phyloP scores from a whole-genome alignment of 495 filamentous ascomycete species.

The Penicillium pancosmium region DNA sequence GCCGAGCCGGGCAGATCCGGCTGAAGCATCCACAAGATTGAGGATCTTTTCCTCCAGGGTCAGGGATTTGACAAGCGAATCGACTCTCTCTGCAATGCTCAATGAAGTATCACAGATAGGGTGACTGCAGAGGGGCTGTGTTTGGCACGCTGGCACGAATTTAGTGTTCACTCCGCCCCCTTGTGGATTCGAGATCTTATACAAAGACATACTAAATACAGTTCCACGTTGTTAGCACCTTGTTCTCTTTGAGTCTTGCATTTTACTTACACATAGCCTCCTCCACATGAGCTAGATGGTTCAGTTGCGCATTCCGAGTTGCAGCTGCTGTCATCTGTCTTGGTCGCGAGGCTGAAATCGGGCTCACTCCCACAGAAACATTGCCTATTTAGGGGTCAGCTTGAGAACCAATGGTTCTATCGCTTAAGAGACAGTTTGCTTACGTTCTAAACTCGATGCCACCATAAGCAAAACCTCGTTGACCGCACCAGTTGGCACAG shows the following conservation, averaged over 20 bases:
- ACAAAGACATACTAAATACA: slow-evolving; percentile 11
- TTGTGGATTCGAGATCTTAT: slow-evolving; percentile 11
- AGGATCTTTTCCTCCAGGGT: slow-evolving; percentile 15
- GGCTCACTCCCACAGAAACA: slow-evolving; percentile 9
- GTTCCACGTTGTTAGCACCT: slow-evolving; percentile 10
- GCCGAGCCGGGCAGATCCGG: slow-evolving; percentile 11
- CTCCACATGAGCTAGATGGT: slow-evolving; percentile 10
- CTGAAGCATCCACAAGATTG: slow-evolving; percentile 13
- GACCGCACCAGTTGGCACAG: slow-evolving; percentile 17
- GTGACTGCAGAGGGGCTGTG: slow-evolving; percentile 9
- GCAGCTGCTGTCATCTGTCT: slow-evolving; percentile 9
- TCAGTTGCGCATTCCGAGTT: slow-evolving; percentile 8
- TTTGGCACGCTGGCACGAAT: slow-evolving; percentile 9
- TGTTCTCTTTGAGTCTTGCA: slow-evolving; percentile 9
- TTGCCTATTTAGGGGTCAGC: slow-evolving; percentile 8
- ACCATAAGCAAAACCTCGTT: slow-evolving; percentile 13
- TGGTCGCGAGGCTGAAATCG: slow-evolving; percentile 10
- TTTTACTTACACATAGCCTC: slow-evolving; percentile 9
- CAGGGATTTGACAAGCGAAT: slow-evolving; percentile 7
- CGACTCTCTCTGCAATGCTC: slow-evolving; percentile 7
- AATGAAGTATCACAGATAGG: slow-evolving; percentile 9
- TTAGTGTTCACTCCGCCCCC: slow-evolving; percentile 9
- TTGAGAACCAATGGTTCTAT: slow-evolving; percentile 4
- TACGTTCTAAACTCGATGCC: slow-evolving; percentile 17
- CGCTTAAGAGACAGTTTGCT: slow-evolving; percentile 10